Conservation (phyloP, 2,329 filamentous ascomycete species). For the Amylocarpus encephaloides region DNA sequence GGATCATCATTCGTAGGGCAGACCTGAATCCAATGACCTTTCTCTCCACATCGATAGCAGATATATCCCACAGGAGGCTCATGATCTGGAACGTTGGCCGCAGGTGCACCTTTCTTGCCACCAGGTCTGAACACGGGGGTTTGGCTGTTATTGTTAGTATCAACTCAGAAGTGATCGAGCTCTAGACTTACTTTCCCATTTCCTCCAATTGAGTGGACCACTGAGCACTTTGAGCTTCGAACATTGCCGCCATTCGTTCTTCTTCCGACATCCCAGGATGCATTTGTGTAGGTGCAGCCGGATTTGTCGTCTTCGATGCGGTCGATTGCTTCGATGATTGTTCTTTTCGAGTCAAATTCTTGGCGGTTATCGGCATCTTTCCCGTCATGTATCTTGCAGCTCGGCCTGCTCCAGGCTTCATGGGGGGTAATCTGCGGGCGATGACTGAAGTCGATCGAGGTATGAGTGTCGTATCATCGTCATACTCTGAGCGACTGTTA, state of each 20-base stretch:
- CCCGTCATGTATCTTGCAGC: slow-evolving; percentile 94
- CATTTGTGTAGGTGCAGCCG: slow-evolving; percentile 53
- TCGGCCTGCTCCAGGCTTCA: slow-evolving; percentile 78
- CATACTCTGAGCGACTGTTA: slow-evolving; percentile 63
- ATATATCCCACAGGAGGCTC: slow-evolving; percentile 91
- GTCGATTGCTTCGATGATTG: slow-evolving; percentile 51
- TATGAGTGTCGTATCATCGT: slow-evolving; percentile 97
- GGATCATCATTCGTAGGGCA: slow-evolving; percentile 99
- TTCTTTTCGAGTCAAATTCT: slow-evolving; percentile 66
- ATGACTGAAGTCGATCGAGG: slow-evolving; percentile 91
- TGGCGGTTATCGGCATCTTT: slow-evolving; percentile 86
- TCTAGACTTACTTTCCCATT: slow-evolving; percentile 64
- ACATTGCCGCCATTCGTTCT: slow-evolving; percentile 88
- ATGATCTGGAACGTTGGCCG: slow-evolving; percentile 78
- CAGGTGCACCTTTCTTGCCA: slow-evolving; percentile 39
- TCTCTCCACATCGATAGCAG: slow-evolving; percentile 92
- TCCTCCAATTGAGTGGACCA: slow-evolving; percentile 93
- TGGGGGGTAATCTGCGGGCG: slow-evolving; percentile 76
- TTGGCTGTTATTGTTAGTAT: slow-evolving; percentile 45
- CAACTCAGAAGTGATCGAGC: slow-evolving; percentile 30
- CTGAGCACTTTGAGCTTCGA: slow-evolving; percentile 80
- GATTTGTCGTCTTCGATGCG: slow-evolving; percentile 48
- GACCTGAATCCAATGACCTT: slow-evolving; percentile 98
- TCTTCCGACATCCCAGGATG: slow-evolving; percentile 84
- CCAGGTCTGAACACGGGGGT: slow-evolving; percentile 55